Percentiles rank a stretch among this genome's conserved stretches.
These are phyloP conservation scores for Dothideomycetes sp. DNA, from an alignment of 2,329 filamentous ascomycete genomes.

Conservation along the genomic window DNA sequence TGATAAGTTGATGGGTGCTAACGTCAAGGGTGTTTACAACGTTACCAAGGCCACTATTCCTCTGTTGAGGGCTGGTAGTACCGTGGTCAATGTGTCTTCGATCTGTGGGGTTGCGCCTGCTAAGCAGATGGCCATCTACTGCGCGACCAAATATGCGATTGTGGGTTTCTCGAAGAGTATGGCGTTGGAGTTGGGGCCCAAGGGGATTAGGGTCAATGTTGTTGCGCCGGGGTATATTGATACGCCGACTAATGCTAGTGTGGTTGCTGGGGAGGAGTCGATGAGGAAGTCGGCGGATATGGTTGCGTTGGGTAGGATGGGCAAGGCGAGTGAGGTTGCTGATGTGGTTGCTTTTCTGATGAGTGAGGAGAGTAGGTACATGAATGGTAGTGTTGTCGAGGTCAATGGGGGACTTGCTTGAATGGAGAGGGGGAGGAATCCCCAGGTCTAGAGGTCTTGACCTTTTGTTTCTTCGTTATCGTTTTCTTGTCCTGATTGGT, in stretches of 20 bases:
- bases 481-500: no score
- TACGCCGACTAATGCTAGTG: constrained; percentile 41
- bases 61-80: constrained; percentile 27
- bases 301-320: constrained; percentile 35
- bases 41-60: constrained; percentile 33
- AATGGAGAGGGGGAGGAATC: no score
- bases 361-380: constrained; percentile 36
- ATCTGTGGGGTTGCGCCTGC: constrained; percentile 30
- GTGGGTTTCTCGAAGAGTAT: constrained; percentile 38
- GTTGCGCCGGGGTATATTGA: constrained; percentile 36
- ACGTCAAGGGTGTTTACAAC: constrained; percentile 33
- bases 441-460: no score
- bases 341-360: constrained; percentile 44
- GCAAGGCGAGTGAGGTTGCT: constrained; percentile 39
- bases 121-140: constrained; percentile 34
- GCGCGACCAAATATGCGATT: constrained; percentile 35
- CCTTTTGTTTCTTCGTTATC: no score
- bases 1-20: constrained; percentile 30
- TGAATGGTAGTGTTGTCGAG: constrained; percentile 41
- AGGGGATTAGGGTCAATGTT: constrained; percentile 32
- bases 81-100: constrained; percentile 36
- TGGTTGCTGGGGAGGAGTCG: constrained; percentile 39
- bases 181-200: constrained; percentile 31
- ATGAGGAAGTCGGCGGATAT: constrained; percentile 31
- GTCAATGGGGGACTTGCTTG: constrained; percentile 34